Base-by-base conservation (phyloP, 768 basidiomycete species). In the Nidularia pulvinata region DNA sequence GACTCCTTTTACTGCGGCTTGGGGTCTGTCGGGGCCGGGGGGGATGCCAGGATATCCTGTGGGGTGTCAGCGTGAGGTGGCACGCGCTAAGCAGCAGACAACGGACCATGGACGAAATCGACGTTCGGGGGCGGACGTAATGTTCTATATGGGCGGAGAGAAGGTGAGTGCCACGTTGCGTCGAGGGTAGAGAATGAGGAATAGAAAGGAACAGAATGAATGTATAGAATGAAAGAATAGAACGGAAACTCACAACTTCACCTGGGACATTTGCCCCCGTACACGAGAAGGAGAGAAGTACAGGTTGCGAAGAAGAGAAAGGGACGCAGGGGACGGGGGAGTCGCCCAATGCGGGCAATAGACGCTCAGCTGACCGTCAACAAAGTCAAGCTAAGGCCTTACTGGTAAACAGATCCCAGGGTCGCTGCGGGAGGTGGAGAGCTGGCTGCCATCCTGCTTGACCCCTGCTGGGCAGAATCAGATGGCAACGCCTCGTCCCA, bases 121-220 rank as follows among this genome's bases (percentile, higher is more conserved):
- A 92, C 88, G 73, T 94, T 92, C 43, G 91, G 91, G 46, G 91
- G 92, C 7, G 91, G 90, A 55, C 90, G 88, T 57, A 94, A 78
- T 42, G 85, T 90, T 65, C 91, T 93, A 30, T n/a, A 46, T 46
- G 25, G 25, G 25, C 25, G 25, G 42, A 16, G 34, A 9, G 30
- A n/a, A 49, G 22, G 35, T 30, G 33, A 34, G 53, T 44, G 42
- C 49, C 52, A 33, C 43, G 33, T 33, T 32, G 7, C 35, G 14
- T 46, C 16, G 7, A 33, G 13, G 4, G 16, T 19, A 19, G 16
- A 19, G 39, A 42, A 42, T 19, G 39, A 42, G 39, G 39, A 19
- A 42, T 19, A 19, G 39, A 47, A 22, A 34, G 50, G 25, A 47
- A 34, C 25, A 30, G 25, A 46, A 49, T 11, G 30, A 46, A 61